A percentile compares a stretch with the other conserved stretches of the same genome.
These are phyloP conservation scores for Areca catechu DNA, from an alignment of 176 grass and related monocot genomes.

Conservation along the genomic window DNA sequence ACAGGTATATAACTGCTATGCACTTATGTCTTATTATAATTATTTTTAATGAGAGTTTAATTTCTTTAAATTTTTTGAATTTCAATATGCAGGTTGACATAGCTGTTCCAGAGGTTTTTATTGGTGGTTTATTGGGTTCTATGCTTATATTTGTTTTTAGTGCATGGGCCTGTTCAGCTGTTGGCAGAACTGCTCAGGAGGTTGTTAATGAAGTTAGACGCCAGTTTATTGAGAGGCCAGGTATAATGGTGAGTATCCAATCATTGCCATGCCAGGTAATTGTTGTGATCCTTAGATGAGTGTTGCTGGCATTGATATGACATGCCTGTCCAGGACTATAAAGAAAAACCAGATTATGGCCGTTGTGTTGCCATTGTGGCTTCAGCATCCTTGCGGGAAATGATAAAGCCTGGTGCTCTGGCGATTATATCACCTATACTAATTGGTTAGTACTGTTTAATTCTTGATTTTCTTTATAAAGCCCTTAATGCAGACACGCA, in stretches of 20 bases:
- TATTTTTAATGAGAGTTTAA: constrained; percentile 5
- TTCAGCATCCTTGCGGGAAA: constrained; percentile 89
- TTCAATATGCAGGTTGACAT: constrained; percentile 79
- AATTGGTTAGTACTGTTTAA: constrained; percentile 44
- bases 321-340: constrained; percentile 55
- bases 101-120: constrained; percentile 88
- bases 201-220: constrained; percentile 99
- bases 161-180: constrained; percentile 97
- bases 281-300: no score
- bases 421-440: constrained; percentile 89
- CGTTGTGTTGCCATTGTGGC: constrained; percentile 99
- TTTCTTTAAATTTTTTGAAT: background rate
- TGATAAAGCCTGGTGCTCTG: constrained; percentile 93
- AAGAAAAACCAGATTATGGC: constrained; percentile 93
- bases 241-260: constrained; percentile 79
- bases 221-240: constrained; percentile 98
- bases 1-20: constrained; percentile 44
- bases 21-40: constrained; percentile 8
- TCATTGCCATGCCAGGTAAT: background rate
- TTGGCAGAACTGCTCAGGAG: constrained; percentile 97
- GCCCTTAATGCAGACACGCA: no score
- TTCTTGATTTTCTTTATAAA: no score
- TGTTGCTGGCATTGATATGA: constrained; percentile 12
- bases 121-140: constrained; percentile 88
- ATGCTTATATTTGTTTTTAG: constrained; percentile 99